Conservation (phyloP, 805 yeast species). For the Saccharomycopsis javanensis region DNA sequence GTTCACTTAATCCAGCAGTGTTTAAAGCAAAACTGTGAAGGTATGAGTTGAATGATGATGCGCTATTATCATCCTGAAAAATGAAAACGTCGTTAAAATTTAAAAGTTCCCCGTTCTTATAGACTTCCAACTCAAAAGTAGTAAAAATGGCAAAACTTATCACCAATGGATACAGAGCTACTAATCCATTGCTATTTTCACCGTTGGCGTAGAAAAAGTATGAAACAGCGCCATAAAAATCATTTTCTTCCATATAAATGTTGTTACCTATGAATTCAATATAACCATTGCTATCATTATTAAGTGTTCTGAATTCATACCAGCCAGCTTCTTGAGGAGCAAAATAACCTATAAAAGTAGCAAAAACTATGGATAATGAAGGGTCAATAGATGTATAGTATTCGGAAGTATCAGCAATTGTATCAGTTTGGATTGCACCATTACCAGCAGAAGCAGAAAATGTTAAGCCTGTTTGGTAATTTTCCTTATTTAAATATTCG, state of each 20-base stretch:
- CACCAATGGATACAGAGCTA: not conserved
- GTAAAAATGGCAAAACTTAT: not conserved
- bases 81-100: not conserved
- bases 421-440: no score
- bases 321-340: not conserved
- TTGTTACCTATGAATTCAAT: not conserved
- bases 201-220: not conserved
- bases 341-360: no score
- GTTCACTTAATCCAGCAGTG: not conserved
- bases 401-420: no score
- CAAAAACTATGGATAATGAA: no score
- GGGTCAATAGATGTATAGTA: no score
- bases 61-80: not conserved
- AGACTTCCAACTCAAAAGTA: not conserved
- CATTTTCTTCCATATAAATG: no score
- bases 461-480: no score
- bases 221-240: not conserved
- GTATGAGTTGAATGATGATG: not conserved
- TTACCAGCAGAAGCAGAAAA: no score
- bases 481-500: no score
- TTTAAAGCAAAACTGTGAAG: not conserved
- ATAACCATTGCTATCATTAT: not conserved
- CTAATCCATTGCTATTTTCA: not conserved
- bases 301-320: not conserved
- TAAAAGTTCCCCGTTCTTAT: not conserved